A percentile compares a stretch with the other conserved stretches of the same genome.
Evolutionary conservation across 768 basidiomycete species (phyloP).

Genomic region (Leccinum rimulosum): DNA sequence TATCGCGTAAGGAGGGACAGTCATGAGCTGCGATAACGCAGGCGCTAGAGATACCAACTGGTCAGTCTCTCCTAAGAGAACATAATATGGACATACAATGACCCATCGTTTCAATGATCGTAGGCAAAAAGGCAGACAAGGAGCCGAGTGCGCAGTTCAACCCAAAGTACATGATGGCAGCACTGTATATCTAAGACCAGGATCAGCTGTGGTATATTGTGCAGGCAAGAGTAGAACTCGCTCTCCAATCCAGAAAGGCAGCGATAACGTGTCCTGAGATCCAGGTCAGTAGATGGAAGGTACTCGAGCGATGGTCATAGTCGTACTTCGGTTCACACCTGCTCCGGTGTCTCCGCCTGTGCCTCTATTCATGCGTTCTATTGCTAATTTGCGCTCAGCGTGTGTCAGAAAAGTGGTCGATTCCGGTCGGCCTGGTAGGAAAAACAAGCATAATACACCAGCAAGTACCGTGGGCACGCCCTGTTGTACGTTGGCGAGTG

Average conservation of each 20-base stretch:
- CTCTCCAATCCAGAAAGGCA: constrained; percentile 49
- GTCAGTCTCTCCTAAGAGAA: background rate
- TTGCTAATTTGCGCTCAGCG: constrained; percentile 32
- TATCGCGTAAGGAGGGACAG: constrained; percentile 53
- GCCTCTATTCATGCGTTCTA: constrained; percentile 40
- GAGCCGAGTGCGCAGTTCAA: constrained; percentile 49
- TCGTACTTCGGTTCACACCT: constrained; percentile 39
- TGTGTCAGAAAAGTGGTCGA: constrained; percentile 34
- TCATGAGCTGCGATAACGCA: constrained; percentile 47
- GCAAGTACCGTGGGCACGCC: constrained; percentile 50
- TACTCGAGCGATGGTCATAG: background rate
- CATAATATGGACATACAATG: constrained; percentile 34
- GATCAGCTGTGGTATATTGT: constrained; percentile 5
- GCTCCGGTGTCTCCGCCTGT: constrained; percentile 41
- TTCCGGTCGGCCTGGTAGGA: constrained; percentile 33
- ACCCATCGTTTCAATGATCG: constrained; percentile 51
- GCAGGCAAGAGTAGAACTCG: constrained; percentile 3
- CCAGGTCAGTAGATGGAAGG: background rate
- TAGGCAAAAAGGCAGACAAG: constrained; percentile 52
- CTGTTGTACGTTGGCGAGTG: constrained; percentile 30
- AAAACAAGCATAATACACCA: constrained; percentile 28
- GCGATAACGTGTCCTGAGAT: constrained; percentile 38
- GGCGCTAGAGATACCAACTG: constrained; percentile 30
- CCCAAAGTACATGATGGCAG: constrained; percentile 49
- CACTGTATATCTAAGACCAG: constrained; percentile 37